phyloP scores from a whole-genome alignment of 2,329 filamentous ascomycete species.

The Paecilomyces fulvus region DNA sequence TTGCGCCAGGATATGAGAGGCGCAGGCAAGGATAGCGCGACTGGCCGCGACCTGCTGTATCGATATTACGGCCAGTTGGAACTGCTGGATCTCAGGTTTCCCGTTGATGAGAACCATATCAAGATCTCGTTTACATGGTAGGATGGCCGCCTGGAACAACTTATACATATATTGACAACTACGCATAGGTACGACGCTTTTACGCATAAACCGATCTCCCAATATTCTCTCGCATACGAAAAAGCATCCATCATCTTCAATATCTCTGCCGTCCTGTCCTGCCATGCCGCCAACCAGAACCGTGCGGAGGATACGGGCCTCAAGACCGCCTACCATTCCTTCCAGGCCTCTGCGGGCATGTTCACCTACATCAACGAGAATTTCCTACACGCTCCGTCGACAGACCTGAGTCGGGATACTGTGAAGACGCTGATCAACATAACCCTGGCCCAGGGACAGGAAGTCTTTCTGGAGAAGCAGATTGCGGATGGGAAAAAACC shows the following conservation, averaged over 20 bases:
- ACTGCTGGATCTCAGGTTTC: slow-evolving; percentile 85
- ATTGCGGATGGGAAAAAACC: slow-evolving; percentile 87
- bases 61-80: slow-evolving; percentile 97
- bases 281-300: slow-evolving; percentile 88
- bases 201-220: slow-evolving; percentile 92
- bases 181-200: slow-evolving; percentile 91
- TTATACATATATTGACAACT: not conserved
- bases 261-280: slow-evolving; percentile 92
- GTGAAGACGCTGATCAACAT: slow-evolving; percentile 90
- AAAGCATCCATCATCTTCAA: slow-evolving; percentile 99
- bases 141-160: slow-evolving; percentile 9
- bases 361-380: slow-evolving; percentile 99
- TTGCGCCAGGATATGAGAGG: slow-evolving; percentile 97
- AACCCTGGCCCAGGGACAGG: slow-evolving; percentile 91
- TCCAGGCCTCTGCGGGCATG: slow-evolving; percentile 97
- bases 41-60: slow-evolving; percentile 86
- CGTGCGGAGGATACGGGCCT: slow-evolving; percentile 84
- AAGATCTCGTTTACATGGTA: slow-evolving; percentile 99
- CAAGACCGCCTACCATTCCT: slow-evolving; percentile 96
- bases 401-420: slow-evolving; percentile 90
- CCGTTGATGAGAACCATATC: slow-evolving; percentile 97
- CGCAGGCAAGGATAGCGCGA: slow-evolving; percentile 90
- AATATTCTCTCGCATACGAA: slow-evolving; percentile 94
- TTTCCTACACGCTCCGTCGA: slow-evolving; percentile 92
- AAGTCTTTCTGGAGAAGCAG: slow-evolving; percentile 96